phyloP scores from a whole-genome alignment of 371 early-diverging fungal species.

The Rhizopus sp. region DNA sequence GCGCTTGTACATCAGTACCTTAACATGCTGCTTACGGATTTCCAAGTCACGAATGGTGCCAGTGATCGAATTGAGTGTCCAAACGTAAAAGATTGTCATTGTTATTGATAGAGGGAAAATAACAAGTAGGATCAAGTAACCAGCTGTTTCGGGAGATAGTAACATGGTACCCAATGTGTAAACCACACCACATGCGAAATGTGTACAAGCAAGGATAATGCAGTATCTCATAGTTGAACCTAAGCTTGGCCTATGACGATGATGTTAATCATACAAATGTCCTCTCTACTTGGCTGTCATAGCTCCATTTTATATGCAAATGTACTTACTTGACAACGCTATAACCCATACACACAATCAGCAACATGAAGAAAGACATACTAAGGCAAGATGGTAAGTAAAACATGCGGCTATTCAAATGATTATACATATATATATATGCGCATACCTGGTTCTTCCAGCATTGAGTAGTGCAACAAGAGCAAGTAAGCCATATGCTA shows the following conservation, averaged over 20 bases:
- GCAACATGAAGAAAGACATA: slow-evolving; percentile 92
- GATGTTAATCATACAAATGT: not conserved
- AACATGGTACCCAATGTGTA: slow-evolving; percentile 85
- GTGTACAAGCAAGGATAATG: slow-evolving; percentile 70
- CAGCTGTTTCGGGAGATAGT: slow-evolving; percentile 71
- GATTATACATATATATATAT: not conserved
- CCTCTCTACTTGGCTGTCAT: slow-evolving; percentile 5
- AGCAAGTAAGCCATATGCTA: slow-evolving; percentile 61
- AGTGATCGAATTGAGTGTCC: slow-evolving; percentile 65
- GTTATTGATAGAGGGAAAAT: slow-evolving; percentile 87
- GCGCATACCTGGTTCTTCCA: slow-evolving; percentile 72
- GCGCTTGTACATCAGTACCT: slow-evolving; percentile 87
- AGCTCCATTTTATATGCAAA: not conserved
- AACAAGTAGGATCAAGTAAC: slow-evolving; percentile 74
- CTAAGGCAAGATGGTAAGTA: slow-evolving; percentile 23
- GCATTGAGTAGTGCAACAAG: slow-evolving; percentile 83
- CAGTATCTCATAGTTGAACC: slow-evolving; percentile 91
- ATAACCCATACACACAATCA: slow-evolving; percentile 94
- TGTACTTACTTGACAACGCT: slow-evolving; percentile 83
- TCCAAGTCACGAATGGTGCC: slow-evolving; percentile 47
- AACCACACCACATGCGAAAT: slow-evolving; percentile 88
- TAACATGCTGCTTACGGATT: slow-evolving; percentile 81
- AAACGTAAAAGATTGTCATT: slow-evolving; percentile 93
- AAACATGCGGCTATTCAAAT: not conserved
- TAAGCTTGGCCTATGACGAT: slow-evolving; percentile 76